These are phyloP conservation scores for Globisporangium irregulare DNA, from an alignment of 352 stramenopile genomes.

Conservation along the genomic window DNA sequence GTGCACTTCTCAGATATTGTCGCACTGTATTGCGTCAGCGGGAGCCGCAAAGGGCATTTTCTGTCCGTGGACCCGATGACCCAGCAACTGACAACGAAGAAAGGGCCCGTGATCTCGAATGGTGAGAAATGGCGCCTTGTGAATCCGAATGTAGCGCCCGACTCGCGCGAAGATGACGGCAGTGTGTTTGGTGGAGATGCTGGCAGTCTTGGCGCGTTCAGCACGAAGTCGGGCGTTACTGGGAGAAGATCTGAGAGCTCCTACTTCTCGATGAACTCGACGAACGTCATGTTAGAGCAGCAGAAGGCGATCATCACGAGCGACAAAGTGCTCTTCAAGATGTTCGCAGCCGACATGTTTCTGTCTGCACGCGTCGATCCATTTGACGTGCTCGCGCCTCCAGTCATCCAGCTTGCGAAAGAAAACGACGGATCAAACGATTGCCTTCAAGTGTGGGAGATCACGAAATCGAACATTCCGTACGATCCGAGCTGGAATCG, in stretches of 20 bases:
- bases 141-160: conserved; percentile 40
- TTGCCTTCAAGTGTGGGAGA: conserved; percentile 68
- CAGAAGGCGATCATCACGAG: conserved; percentile 64
- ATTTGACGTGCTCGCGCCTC: conserved; percentile 21
- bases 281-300: conserved; percentile 49
- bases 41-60: conserved; percentile 68
- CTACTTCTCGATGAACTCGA: conserved; percentile 38
- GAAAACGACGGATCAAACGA: conserved; percentile 51
- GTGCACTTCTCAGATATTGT: conserved; percentile 78
- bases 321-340: conserved; percentile 74
- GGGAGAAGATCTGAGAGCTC: conserved; percentile 21
- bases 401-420: conserved; percentile 41
- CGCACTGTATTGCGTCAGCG: conserved; percentile 69
- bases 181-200: conserved; percentile 1
- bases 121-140: conserved; percentile 79
- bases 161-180: conserved; percentile 21
- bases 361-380: conserved; percentile 37
- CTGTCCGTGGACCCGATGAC: conserved; percentile 64
- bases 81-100: conserved; percentile 61
- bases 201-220: neutral
- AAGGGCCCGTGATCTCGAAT: conserved; percentile 72
- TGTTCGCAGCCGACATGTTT: conserved; percentile 56
- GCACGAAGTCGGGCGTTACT: neutral
- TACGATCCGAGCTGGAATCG: conserved; percentile 86
- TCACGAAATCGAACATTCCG: conserved; percentile 86